Evolutionary conservation across 805 yeast genomes (phyloP).

Genomic region (Candida berthetii): DNA sequence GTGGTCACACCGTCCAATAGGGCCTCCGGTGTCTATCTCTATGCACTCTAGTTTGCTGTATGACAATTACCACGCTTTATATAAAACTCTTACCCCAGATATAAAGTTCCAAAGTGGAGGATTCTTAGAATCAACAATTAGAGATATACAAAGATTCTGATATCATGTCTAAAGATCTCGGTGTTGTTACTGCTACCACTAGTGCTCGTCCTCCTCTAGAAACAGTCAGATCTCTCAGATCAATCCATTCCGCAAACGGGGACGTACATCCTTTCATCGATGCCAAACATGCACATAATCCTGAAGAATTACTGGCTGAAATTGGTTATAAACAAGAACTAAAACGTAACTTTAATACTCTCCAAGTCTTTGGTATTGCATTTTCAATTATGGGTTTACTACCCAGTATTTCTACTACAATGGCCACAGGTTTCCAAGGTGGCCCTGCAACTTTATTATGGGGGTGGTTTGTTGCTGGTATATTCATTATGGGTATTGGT

Average conservation of each 20-base stretch:
- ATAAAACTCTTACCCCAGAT: neutral
- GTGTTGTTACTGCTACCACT: neutral
- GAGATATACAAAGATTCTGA: neutral
- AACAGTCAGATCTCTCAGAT: neutral
- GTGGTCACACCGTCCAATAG: too few species aligned
- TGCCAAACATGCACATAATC: conserved; percentile 17
- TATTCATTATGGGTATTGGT: conserved; percentile 52
- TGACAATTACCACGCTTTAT: neutral
- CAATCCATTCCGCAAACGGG: neutral
- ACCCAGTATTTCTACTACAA: conserved; percentile 46
- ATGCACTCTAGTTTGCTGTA: too few species aligned
- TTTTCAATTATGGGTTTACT: conserved; percentile 64
- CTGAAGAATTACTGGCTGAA: conserved; percentile 28
- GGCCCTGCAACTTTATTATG: conserved; percentile 59
- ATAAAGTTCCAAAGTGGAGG: neutral
- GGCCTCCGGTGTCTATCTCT: too few species aligned
- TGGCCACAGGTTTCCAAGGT: conserved; percentile 46
- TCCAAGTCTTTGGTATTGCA: conserved; percentile 67
- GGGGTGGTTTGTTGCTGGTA: conserved; percentile 67
- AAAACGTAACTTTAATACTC: conserved; percentile 51
- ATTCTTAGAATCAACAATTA: neutral
- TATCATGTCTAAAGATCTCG: neutral
- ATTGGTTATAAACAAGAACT: conserved; percentile 73
- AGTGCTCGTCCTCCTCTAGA: neutral
- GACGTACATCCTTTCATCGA: conserved; percentile 19